Evolutionary conservation across 192 early-diverging fungal species (phyloP).

Genomic region (Diversispora epigaea): DNA sequence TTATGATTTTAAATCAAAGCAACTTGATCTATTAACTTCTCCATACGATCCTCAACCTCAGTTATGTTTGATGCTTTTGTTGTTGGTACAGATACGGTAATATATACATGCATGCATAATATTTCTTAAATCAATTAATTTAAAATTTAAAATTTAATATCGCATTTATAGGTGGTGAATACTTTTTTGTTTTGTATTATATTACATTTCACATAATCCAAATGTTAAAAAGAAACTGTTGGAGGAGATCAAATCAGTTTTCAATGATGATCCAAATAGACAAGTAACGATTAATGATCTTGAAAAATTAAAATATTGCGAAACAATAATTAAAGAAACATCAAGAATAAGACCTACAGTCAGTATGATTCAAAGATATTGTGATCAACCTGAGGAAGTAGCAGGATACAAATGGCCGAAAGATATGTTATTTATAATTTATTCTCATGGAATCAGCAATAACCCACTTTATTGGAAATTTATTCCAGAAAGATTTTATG

Average conservation of each 20-base stretch:
- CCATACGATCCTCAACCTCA: constrained; percentile 6
- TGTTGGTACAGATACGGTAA: background rate
- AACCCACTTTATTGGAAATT: too few species aligned
- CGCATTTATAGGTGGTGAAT: background rate
- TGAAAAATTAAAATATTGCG: constrained; percentile 16
- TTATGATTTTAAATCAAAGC: background rate
- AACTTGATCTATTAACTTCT: constrained; percentile 4
- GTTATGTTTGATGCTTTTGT: background rate
- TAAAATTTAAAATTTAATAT: background rate
- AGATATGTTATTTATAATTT: too few species aligned
- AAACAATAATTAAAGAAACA: too few species aligned
- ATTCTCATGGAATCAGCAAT: too few species aligned
- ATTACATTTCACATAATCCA: constrained; percentile 8
- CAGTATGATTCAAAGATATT: too few species aligned
- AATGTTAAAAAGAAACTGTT: background rate
- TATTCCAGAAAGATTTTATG: too few species aligned
- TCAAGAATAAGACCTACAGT: too few species aligned
- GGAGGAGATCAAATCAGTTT: background rate
- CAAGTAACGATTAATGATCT: background rate
- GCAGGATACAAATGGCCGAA: too few species aligned
- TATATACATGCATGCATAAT: background rate
- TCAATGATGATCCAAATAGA: background rate
- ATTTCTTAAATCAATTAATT: background rate
- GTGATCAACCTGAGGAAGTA: too few species aligned
- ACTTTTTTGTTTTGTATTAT: constrained; percentile 2